A percentile compares a stretch with the other conserved stretches of the same genome.
phyloP scores from a whole-genome alignment of 805 yeast genomes.

The Saturnispora dispora region DNA sequence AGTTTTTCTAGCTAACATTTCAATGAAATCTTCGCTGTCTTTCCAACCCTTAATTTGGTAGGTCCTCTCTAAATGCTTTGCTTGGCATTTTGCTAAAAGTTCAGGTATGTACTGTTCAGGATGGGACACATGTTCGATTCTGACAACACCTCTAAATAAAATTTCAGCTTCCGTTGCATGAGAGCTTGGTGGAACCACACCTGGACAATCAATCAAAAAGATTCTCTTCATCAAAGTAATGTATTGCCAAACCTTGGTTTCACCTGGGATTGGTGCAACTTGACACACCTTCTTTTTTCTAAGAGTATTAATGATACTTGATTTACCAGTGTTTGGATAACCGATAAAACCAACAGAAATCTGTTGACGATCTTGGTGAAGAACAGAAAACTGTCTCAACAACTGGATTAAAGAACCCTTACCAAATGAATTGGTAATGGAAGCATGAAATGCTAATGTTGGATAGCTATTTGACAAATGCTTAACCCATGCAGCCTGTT shows the following conservation, averaged over 20 bases:
- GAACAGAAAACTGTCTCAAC: conserved; percentile 81
- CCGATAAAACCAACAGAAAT: conserved; percentile 97
- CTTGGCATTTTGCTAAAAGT: conserved; percentile 73
- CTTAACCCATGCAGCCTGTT: conserved; percentile 97
- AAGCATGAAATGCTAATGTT: conserved; percentile 95
- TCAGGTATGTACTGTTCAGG: conserved; percentile 96
- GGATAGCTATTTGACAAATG: conserved; percentile 86
- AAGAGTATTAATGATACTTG: conserved; percentile 88
- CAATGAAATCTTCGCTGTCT: conserved; percentile 69
- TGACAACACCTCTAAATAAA: conserved; percentile 90
- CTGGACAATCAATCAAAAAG: conserved; percentile 95
- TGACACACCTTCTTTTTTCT: conserved; percentile 92
- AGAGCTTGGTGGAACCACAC: conserved; percentile 92
- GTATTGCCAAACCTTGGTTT: conserved; percentile 98
- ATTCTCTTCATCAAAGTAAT: conserved; percentile 94
- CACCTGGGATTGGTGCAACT: conserved; percentile 98
- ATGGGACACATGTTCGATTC: conserved; percentile 93
- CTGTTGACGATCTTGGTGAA: conserved; percentile 90
- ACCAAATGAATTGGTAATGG: conserved; percentile 95
- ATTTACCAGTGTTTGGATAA: conserved; percentile 97
- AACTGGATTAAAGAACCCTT: conserved; percentile 93
- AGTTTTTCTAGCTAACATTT: conserved; percentile 82
- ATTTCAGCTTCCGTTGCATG: conserved; percentile 89
- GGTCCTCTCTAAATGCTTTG: conserved; percentile 87
- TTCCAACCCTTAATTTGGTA: conserved; percentile 92